Percentiles rank a stretch among this genome's conserved stretches.
Evolutionary conservation across 78 protist species (phyloP).

Genomic region (Dictyostelium capitatum): DNA sequence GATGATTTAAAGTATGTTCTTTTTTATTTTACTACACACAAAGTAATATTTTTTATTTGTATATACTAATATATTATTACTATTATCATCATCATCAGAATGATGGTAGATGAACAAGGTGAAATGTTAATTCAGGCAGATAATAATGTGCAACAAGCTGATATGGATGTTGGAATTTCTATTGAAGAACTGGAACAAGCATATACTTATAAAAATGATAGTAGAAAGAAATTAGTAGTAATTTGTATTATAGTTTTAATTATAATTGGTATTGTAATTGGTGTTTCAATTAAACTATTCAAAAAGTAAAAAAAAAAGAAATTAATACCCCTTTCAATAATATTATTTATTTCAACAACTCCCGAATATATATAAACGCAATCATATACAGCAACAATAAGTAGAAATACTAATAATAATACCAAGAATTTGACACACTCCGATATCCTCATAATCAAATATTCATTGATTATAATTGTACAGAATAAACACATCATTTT

Average conservation of each 20-base stretch:
- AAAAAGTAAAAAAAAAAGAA: too few species aligned
- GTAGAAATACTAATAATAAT: too few species aligned
- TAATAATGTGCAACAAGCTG: background rate
- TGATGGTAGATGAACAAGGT: conserved; percentile 23
- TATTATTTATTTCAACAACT: too few species aligned
- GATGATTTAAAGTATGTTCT: conserved; percentile 13
- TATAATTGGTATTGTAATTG: background rate
- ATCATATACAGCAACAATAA: too few species aligned
- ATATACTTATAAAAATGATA: conserved; percentile 32
- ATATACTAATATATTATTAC: background rate
- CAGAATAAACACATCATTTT: too few species aligned
- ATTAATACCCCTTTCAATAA: too few species aligned
- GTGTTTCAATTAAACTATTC: background rate
- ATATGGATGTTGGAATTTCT: conserved; percentile 2
- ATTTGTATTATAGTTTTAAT: background rate
- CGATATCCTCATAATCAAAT: too few species aligned
- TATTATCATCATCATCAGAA: background rate
- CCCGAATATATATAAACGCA: too few species aligned
- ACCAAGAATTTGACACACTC: too few species aligned
- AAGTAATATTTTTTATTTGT: background rate
- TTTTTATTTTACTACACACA: background rate
- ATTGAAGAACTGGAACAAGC: conserved; percentile 32
- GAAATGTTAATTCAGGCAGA: conserved; percentile 16
- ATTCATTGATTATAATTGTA: too few species aligned
- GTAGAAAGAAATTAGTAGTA: conserved; percentile 12